phyloP scores from a whole-genome alignment of 1,139 yeast genomes.

The Saccharomyces hybrid region DNA sequence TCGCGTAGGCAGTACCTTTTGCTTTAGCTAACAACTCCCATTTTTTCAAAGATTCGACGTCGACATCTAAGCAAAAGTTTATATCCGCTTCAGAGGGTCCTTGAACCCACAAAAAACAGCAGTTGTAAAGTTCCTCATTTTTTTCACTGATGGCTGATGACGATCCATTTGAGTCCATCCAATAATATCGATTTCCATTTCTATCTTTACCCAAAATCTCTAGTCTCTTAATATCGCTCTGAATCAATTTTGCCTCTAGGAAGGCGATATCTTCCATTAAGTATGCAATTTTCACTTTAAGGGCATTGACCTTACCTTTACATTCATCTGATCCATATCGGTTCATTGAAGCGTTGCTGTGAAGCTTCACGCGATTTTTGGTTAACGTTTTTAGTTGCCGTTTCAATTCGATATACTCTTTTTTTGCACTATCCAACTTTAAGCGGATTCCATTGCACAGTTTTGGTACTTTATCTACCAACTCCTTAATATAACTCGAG shows the following conservation, averaged over 20 bases:
- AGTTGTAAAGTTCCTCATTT: background rate
- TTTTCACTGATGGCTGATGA: slow-evolving; percentile 32
- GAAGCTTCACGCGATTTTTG: background rate
- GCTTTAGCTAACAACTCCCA: background rate
- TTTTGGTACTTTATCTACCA: background rate
- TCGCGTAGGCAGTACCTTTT: background rate
- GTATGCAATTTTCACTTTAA: slow-evolving; percentile 33
- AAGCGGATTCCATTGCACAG: background rate
- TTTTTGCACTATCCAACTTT: background rate
- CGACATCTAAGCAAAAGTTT: background rate
- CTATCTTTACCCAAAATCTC: slow-evolving; percentile 77
- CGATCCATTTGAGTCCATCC: slow-evolving; percentile 85
- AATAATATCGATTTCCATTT: slow-evolving; percentile 83
- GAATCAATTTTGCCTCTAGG: slow-evolving; percentile 51
- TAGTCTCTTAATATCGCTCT: slow-evolving; percentile 72
- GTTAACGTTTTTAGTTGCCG: background rate
- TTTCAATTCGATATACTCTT: background rate
- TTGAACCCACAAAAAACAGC: background rate
- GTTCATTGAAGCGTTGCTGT: background rate
- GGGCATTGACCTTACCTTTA: slow-evolving; percentile 11
- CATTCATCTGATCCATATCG: slow-evolving; percentile 2
- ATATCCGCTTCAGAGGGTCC: slow-evolving; percentile 5
- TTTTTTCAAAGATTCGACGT: background rate
- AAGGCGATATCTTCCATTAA: slow-evolving; percentile 41
- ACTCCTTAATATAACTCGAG: background rate